Evolutionary conservation across 1,284 basidiomycete species (phyloP).

Genomic region (Malassezia sp.): DNA sequence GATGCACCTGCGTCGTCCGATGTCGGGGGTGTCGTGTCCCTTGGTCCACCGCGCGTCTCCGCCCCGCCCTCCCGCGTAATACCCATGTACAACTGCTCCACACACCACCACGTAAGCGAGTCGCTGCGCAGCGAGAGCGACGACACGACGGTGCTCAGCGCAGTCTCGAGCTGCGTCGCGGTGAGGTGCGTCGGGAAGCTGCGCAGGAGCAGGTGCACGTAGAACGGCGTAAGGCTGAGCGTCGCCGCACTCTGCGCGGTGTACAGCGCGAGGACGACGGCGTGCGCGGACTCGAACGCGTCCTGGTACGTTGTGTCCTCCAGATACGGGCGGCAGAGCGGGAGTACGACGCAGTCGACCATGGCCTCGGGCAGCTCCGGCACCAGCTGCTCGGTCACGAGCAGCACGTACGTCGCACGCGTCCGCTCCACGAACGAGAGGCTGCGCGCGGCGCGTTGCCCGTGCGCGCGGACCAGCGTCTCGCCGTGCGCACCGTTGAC

Average conservation of each 20-base stretch:
- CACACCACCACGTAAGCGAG: slow-evolving; percentile 35
- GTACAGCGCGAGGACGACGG: slow-evolving; percentile 37
- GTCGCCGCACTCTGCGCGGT: slow-evolving; percentile 22
- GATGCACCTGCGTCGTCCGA: neutral
- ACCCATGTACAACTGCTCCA: slow-evolving; percentile 24
- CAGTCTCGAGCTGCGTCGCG: slow-evolving; percentile 28
- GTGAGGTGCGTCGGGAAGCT: slow-evolving; percentile 21
- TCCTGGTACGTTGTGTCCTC: slow-evolving; percentile 30
- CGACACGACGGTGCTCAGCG: slow-evolving; percentile 30
- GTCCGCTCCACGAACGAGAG: slow-evolving; percentile 5
- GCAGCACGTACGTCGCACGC: slow-evolving; percentile 30
- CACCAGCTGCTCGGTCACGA: slow-evolving; percentile 38
- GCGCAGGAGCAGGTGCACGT: slow-evolving; percentile 29
- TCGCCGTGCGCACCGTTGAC: neutral
- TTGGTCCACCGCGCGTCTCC: neutral
- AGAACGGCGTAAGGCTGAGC: slow-evolving; percentile 34
- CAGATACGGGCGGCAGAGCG: slow-evolving; percentile 31
- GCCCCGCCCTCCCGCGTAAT: slow-evolving; percentile 18
- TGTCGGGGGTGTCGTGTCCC: too few relatives aligned
- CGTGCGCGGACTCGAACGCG: slow-evolving; percentile 43
- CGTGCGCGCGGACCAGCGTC: too few relatives aligned
- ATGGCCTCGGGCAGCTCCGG: slow-evolving; percentile 30
- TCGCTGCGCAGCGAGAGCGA: slow-evolving; percentile 35
- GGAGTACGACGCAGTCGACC: slow-evolving; percentile 28
- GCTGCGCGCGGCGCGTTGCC: slow-evolving; percentile 11